Evolutionary conservation across 2,329 filamentous ascomycete genomes (phyloP).

Genomic region (Emergomyces pasteurianus): DNA sequence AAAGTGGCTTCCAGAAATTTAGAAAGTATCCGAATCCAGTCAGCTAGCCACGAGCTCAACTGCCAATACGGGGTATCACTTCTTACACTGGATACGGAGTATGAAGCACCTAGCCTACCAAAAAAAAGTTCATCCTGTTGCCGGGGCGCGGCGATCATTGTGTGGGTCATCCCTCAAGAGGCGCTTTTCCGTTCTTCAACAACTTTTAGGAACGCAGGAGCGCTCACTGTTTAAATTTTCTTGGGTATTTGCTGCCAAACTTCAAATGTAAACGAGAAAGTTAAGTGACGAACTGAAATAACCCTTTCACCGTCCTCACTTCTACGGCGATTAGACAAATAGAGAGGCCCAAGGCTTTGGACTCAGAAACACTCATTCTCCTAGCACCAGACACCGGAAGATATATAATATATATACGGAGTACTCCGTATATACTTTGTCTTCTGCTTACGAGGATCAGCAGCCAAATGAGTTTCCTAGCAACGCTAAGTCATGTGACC

Average conservation of each 20-base stretch:
- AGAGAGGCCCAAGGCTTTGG: neutral
- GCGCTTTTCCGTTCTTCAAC: neutral
- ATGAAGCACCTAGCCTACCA: too few relatives aligned
- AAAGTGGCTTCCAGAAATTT: neutral
- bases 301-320: neutral
- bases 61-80: too few relatives aligned
- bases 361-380: neutral
- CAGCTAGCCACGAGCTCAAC: neutral
- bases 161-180: neutral
- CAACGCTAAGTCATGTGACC: neutral
- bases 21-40: neutral
- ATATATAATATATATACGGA: too few relatives aligned
- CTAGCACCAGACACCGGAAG: neutral
- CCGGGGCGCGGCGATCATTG: neutral
- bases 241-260: neutral
- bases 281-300: too few relatives aligned
- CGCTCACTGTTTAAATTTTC: neutral
- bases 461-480: neutral
- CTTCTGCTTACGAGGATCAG: neutral
- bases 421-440: too few relatives aligned
- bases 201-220: neutral
- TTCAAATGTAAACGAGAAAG: too few relatives aligned
- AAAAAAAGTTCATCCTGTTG: too few relatives aligned
- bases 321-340: neutral
- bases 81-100: too few relatives aligned